phyloP scores from a whole-genome alignment of 2,329 filamentous ascomycete genomes.

The Helicocarpus griseus region DNA sequence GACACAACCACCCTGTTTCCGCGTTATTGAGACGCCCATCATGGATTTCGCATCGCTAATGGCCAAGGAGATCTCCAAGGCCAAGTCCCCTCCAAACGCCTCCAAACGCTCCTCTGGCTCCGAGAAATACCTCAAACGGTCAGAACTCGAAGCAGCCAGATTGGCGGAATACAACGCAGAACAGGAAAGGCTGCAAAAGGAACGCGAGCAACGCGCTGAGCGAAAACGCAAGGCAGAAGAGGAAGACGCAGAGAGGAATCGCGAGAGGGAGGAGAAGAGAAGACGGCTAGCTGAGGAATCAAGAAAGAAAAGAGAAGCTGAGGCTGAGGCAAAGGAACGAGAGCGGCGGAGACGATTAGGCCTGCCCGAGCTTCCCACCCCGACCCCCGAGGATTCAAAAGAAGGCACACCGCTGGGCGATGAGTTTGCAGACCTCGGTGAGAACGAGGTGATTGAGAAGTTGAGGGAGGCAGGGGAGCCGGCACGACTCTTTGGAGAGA shows the following conservation, averaged over 20 bases:
- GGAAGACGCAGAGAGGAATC: constrained; percentile 62
- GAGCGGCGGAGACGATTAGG: constrained; percentile 66
- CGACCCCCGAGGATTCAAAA: constrained; percentile 34
- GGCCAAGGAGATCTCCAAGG: constrained; percentile 82
- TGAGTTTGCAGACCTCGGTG: constrained; percentile 52
- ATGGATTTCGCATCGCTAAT: constrained; percentile 98
- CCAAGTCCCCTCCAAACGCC: constrained; percentile 47
- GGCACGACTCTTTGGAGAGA: constrained; percentile 69
- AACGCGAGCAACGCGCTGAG: constrained; percentile 58
- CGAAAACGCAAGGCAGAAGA: constrained; percentile 87
- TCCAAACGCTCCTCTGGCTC: constrained; percentile 16
- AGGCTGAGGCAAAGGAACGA: constrained; percentile 64
- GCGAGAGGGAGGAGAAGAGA: constrained; percentile 70
- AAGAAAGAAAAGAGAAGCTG: constrained; percentile 56
- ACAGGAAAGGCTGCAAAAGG: constrained; percentile 62
- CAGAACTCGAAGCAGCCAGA: constrained; percentile 76
- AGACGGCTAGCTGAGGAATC: constrained; percentile 73
- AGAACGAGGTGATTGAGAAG: constrained; percentile 59
- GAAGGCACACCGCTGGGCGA: constrained; percentile 24
- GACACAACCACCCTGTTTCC: background rate
- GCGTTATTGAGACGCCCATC: background rate
- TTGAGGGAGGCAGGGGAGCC: constrained; percentile 67
- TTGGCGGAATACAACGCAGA: constrained; percentile 71
- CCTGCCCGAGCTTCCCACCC: constrained; percentile 59
- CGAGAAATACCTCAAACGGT: constrained; percentile 66